These are phyloP conservation scores for Petasospora rhodanensis DNA, from an alignment of 1,139 yeast species.

Conservation along the genomic window DNA sequence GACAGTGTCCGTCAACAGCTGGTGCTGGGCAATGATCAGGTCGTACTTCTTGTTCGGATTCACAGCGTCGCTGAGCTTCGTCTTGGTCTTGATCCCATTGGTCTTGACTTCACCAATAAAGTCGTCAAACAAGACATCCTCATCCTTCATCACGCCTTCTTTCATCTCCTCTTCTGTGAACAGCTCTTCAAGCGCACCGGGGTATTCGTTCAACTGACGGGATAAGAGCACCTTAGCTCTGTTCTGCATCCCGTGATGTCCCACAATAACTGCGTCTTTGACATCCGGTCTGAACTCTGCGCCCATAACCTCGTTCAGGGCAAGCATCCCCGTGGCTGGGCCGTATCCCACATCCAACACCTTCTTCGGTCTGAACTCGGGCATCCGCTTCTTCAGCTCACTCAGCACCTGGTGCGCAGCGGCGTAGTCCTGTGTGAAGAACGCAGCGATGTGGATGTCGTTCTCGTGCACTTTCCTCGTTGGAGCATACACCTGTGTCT, in stretches of 20 bases:
- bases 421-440: conserved; percentile 83
- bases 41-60: conserved; percentile 55
- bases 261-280: conserved; percentile 72
- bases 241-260: conserved; percentile 70
- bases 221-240: conserved; percentile 74
- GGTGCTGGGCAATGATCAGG: conserved; percentile 80
- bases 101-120: conserved; percentile 58
- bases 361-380: conserved; percentile 53
- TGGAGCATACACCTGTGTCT: conserved; percentile 45
- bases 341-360: conserved; percentile 85
- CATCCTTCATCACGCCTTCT: conserved; percentile 15
- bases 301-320: conserved; percentile 78
- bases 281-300: conserved; percentile 51
- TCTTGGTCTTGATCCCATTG: conserved; percentile 44
- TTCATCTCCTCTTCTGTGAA: conserved; percentile 16
- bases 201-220: conserved; percentile 57
- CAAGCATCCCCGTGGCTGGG: conserved; percentile 90
- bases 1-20: conserved; percentile 56
- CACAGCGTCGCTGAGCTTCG: conserved; percentile 47
- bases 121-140: conserved; percentile 24
- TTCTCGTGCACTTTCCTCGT: conserved; percentile 60
- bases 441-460: conserved; percentile 77
- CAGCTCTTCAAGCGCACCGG: conserved; percentile 24
- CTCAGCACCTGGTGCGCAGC: conserved; percentile 60
- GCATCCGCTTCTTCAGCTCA: conserved; percentile 57